Conservation (phyloP, 345 rosid species). For the Pseudoturritis turrita region DNA sequence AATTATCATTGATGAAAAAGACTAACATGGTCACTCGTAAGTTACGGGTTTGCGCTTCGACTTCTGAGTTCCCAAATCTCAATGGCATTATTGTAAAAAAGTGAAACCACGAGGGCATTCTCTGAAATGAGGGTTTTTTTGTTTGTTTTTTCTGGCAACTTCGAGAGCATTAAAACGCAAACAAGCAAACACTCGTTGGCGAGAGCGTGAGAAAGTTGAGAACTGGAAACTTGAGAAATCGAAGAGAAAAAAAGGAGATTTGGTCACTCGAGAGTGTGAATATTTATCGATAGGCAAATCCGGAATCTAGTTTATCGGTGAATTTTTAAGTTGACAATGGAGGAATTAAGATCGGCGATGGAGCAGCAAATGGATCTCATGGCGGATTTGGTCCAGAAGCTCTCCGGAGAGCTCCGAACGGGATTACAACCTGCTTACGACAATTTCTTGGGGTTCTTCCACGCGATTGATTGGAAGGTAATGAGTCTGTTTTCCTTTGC, state of each 20-base stretch:
- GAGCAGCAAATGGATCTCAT: slow-evolving; percentile 73
- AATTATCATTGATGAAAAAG: background rate
- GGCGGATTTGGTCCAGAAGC: slow-evolving; percentile 80
- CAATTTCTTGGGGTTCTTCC: slow-evolving; percentile 74
- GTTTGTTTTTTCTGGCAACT: background rate
- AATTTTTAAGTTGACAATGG: slow-evolving; percentile 42
- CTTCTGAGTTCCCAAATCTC: too few species aligned
- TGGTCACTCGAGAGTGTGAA: background rate
- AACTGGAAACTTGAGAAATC: background rate
- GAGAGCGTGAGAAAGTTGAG: background rate
- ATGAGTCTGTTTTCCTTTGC: background rate
- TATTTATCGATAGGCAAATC: too few species aligned
- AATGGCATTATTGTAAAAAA: background rate
- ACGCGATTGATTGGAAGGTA: slow-evolving; percentile 97
- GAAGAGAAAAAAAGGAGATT: background rate
- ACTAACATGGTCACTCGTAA: too few species aligned
- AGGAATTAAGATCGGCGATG: slow-evolving; percentile 61
- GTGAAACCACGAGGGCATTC: background rate
- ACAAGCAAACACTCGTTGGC: background rate
- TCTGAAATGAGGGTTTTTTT: background rate
- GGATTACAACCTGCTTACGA: slow-evolving; percentile 77
- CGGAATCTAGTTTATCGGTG: background rate
- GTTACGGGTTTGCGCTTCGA: too few species aligned
- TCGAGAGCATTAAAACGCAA: background rate
- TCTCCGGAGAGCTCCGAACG: slow-evolving; percentile 74